Conservation (phyloP, 2,329 filamentous ascomycete genomes). For the Apiospora pterosperma region DNA sequence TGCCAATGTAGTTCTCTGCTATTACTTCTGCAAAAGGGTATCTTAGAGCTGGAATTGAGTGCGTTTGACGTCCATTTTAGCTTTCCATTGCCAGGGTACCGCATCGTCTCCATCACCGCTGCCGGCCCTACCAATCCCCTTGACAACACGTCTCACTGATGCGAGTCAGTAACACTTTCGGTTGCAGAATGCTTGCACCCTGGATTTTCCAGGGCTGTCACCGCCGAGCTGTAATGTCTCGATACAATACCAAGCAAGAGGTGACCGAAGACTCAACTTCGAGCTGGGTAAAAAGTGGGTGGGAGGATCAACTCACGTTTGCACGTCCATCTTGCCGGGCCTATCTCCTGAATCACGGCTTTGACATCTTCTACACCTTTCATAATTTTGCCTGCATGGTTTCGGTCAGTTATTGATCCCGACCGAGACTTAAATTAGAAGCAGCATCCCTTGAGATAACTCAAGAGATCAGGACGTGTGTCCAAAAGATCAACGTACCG, state of each 20-base stretch:
- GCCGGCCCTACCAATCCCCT: slow-evolving; percentile 71
- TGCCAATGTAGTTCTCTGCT: not conserved
- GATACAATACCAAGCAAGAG: not conserved
- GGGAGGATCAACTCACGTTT: slow-evolving; percentile 35
- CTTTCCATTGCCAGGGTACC: slow-evolving; percentile 95
- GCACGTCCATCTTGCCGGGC: slow-evolving; percentile 44
- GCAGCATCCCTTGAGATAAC: not conserved
- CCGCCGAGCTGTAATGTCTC: not conserved
- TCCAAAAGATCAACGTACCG: slow-evolving; percentile 41
- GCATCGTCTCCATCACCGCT: slow-evolving; percentile 66
- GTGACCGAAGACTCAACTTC: not conserved
- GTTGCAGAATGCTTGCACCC: not conserved
- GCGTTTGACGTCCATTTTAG: slow-evolving; percentile 87
- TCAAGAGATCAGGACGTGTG: not conserved
- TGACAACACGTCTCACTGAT: slow-evolving; percentile 69
- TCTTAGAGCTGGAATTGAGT: slow-evolving; percentile 78
- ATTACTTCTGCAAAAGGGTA: slow-evolving; percentile 1
- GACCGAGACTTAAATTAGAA: not conserved
- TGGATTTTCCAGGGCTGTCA: not conserved
- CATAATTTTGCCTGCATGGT: slow-evolving; percentile 55
- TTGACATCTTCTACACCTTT: slow-evolving; percentile 82
- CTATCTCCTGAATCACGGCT: slow-evolving; percentile 86
- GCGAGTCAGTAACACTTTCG: slow-evolving; percentile 56
- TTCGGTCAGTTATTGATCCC: not conserved
- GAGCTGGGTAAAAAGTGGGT: slow-evolving; percentile 38